These are phyloP conservation scores for Corchorus olitorius DNA, from an alignment of 345 rosid species.

Conservation along the genomic window DNA sequence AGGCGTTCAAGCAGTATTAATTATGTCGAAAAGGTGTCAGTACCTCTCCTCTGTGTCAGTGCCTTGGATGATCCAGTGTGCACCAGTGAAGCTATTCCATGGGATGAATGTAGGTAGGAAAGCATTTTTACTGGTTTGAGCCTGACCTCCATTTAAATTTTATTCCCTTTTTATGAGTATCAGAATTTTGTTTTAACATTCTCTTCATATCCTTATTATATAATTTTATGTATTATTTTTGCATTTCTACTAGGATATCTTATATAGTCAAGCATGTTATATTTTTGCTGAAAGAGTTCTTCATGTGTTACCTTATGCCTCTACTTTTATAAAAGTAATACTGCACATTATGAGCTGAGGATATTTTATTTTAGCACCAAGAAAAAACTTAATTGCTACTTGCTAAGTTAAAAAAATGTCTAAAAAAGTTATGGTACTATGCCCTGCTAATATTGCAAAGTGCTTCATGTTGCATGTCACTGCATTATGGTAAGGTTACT, in stretches of 20 bases:
- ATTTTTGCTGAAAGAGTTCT: neutral
- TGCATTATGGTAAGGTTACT: neutral
- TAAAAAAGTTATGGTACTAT: no score
- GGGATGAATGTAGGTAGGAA: constrained; percentile 89
- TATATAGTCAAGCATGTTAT: constrained; percentile 1
- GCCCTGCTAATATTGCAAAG: neutral
- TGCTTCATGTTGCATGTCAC: neutral
- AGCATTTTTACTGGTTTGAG: neutral
- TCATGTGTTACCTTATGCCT: neutral
- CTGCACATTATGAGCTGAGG: neutral
- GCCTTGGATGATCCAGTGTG: constrained; percentile 93
- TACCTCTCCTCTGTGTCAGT: constrained; percentile 82
- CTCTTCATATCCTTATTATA: neutral
- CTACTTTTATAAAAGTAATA: neutral
- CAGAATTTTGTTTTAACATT: neutral
- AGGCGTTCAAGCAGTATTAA: constrained; percentile 73
- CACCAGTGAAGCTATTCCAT: constrained; percentile 88
- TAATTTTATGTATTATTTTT: neutral
- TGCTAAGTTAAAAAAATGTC: no score
- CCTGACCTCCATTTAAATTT: neutral
- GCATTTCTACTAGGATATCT: constrained; percentile 4
- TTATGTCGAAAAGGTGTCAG: constrained; percentile 63
- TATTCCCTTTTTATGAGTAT: neutral
- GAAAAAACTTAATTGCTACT: no score
- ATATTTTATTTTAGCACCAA: no score